Evolutionary conservation across 805 yeast species (phyloP), one percentile per base, ranked within the genome.

Genomic region (Candida khao-thaluensis): DNA sequence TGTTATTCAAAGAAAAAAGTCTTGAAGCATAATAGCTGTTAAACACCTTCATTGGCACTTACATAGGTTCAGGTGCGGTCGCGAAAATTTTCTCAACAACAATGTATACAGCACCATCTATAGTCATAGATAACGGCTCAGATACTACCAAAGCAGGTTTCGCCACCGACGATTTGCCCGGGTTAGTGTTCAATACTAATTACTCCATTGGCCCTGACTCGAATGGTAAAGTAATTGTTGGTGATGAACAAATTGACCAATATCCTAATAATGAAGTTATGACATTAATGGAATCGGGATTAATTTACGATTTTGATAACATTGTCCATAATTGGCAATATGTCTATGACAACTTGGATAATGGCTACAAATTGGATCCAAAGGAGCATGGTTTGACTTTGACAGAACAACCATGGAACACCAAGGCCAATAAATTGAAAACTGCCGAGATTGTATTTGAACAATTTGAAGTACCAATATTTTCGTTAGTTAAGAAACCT

Each of bases 361-460:
- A 60, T 40, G 55, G 59, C 20, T 56, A 56, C 33, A 47, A 74
- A 29, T 64, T 78, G 4, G 70, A 72, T 18, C 60, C 84, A 1
- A 59, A 64, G 5, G 95, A 87, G 38, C 71, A 71, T 39, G 95
- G 95, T 0, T 64, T 88, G 57, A 79, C 53, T 42, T 59, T 74
- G 42, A 74, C 83, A 10, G 86, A 81, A 56, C 82, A 82, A 49
- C 59, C 79, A 12, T 84, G 93, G 90, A 82, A 79, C 54, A 72
- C 82, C 15, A 62, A 71, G 44, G 76, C 78, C 48, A 77, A 75
- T 53, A 74, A 77, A 48, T 54, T 69, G 8, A 72, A 74, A 38
- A 72, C 85, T 9, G 72, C 81, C 32, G 87, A 87, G 51, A 56
- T 84, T 33, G 95, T 86, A 2, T 85, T 90, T 57, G 90, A 84